phyloP scores from a whole-genome alignment of 1,284 basidiomycete species.

The Wallemia ichthyophaga region DNA sequence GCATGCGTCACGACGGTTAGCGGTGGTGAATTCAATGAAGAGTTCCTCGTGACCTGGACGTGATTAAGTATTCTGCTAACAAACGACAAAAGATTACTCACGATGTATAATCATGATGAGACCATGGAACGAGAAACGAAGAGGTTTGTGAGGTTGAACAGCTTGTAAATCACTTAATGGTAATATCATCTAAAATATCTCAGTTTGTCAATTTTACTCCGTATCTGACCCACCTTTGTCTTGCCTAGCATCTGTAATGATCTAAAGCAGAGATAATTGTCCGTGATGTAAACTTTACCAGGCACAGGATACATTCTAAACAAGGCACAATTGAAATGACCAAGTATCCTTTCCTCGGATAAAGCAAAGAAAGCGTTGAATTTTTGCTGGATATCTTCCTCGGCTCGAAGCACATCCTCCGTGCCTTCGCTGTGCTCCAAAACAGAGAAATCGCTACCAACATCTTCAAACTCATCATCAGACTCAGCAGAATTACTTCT shows the following conservation, averaged over 20 bases:
- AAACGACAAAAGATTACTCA: neutral
- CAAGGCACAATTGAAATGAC: constrained; percentile 29
- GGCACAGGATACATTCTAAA: constrained; percentile 57
- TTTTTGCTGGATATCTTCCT: neutral
- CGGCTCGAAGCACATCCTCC: neutral
- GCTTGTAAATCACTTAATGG: constrained; percentile 65
- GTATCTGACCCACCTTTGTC: constrained; percentile 33
- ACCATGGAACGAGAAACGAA: constrained; percentile 61
- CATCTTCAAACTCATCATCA: neutral
- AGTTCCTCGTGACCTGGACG: constrained; percentile 60
- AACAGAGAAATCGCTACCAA: neutral
- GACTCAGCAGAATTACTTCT: neutral
- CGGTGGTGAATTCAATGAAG: constrained; percentile 68
- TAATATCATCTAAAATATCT: constrained; percentile 44
- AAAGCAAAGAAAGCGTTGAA: constrained; percentile 3
- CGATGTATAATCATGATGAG: constrained; percentile 54
- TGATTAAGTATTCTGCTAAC: neutral
- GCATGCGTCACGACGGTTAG: constrained; percentile 46
- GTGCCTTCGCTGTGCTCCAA: neutral
- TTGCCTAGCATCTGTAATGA: constrained; percentile 43
- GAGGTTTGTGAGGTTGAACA: constrained; percentile 53
- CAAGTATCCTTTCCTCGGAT: constrained; percentile 32
- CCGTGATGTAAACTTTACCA: constrained; percentile 59
- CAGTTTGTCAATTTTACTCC: constrained; percentile 2
- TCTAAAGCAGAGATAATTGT: constrained; percentile 65